Base-by-base conservation (phyloP, 2,329 filamentous ascomycete species). In the Pseudogymnoascus sp. region DNA sequence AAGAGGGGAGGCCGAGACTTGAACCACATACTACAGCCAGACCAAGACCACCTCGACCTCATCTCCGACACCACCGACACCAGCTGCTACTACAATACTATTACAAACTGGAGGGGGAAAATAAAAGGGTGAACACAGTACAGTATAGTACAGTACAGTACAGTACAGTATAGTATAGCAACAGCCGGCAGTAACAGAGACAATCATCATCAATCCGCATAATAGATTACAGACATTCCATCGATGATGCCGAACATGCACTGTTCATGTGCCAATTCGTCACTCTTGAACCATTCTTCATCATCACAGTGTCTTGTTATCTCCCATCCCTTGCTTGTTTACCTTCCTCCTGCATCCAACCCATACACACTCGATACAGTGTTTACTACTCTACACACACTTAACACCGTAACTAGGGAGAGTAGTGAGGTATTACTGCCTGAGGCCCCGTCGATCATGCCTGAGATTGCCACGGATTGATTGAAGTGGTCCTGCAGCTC, bases 191-290 rank as follows among this genome's bases (percentile, higher is more conserved):
- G 12, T 33, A 30, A 33, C 28, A 33, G 12, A 9, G 12, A 53
- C 47, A 53, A 20, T 20, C 28, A 8, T 28, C 47, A 53, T 53
- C 47, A 53, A 30, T 50, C 28, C 41, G 22, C 28, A 28, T 47
- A n/a, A 15, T 30, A 33, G 43, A 50, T 50, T 50, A 15, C 43
- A 50, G n/a, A 2, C 43, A 30, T 30, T 6, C 41, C n/a, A 30
- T 30, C 43, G 12, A 47, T 53, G n/a, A 53, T 53, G 25, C 25
- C 43, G 43, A 53, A 53, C 43, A 6, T 53, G 47, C 47, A 53
- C 18, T 53, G n/a, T 33, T 53, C 47, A 53, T 53, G 25, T 53
- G 47, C 47, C 47, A 53, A 53, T 33, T 53, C 47, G 47, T 53
- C 47, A 53, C 47, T 53, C 25, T 33, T 6, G 33, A 28, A 1